Base-by-base conservation (phyloP, 305 asterid species). In the Fraxinus platypoda region DNA sequence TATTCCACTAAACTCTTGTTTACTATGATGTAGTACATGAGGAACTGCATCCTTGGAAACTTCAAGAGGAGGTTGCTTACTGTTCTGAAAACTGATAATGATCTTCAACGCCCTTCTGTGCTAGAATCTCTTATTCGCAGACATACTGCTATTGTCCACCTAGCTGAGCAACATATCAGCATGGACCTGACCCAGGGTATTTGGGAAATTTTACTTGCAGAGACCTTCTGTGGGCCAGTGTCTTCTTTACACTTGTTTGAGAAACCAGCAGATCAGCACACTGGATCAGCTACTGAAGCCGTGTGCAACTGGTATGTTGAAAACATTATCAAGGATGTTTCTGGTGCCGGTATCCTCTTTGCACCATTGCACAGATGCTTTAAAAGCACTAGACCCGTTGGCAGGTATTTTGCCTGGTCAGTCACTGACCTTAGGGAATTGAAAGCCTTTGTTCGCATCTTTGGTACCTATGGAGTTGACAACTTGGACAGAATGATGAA, bases 151-250 rank as follows among this genome's bases (percentile, higher is more conserved):
- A 94, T 96, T 78, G 89, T 94, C 82, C 98, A 94, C 90, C 90
- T 96, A 76, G 97, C 97, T 7, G 99, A 96, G 92, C 98, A 96
- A 82, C 99, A 96, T 75, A 91, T 96, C 84, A 97, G 98, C 91
- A 97, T 93, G 99, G 98, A 97, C 91, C 97, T 97, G 43, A 94
- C 98, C 74, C 94, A 91, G 85, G 98, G 99, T 70, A 92, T 94
- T 77, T 93, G 98, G 31, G 98, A 97, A 88, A 92, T 93, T 81
- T 90, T 97, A 86, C 98, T 97, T 54, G 86, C 97, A 1, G 98
- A 93, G 86, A 90, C 98, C 72, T 97, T 92, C 87, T 93, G 94
- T 62, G 98, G 98, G 80, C 99, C 99, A 1, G 97, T 97, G 88
- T 97, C 99, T 71, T 97, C 98, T 68, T 86, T 97, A 37, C 98